Evolutionary conservation across 2,329 filamentous ascomycete species (phyloP).

Genomic region (Fusarium newnesense): DNA sequence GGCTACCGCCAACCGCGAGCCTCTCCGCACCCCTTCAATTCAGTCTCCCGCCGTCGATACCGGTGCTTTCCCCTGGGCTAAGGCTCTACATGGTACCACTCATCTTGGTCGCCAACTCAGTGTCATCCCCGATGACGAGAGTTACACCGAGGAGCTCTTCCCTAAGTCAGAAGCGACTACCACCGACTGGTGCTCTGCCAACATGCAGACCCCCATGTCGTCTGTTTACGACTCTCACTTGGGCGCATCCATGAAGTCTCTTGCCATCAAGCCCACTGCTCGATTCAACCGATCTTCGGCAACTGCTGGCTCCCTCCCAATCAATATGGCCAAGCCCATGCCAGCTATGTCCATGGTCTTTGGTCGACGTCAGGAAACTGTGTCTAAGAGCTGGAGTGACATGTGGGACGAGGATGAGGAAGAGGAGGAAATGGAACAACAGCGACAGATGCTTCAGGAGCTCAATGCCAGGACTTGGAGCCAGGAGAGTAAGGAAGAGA

Average conservation of each 20-base stretch:
- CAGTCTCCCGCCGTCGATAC: conserved; percentile 84
- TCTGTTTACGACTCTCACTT: conserved; percentile 87
- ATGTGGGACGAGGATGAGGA: conserved; percentile 94
- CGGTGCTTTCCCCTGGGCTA: conserved; percentile 94
- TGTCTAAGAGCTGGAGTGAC: conserved; percentile 99
- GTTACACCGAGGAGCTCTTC: conserved; percentile 87
- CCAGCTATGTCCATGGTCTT: conserved; percentile 83
- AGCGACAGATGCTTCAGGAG: conserved; percentile 64
- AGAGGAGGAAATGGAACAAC: conserved; percentile 71
- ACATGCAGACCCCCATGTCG: conserved; percentile 79
- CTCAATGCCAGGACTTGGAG: conserved; percentile 83
- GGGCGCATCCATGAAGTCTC: conserved; percentile 82
- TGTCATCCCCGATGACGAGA: conserved; percentile 82
- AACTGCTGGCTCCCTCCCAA: conserved; percentile 77
- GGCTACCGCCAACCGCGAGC: conserved; percentile 90
- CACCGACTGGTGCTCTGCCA: conserved; percentile 81
- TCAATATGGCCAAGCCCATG: conserved; percentile 80
- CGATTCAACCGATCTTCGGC: conserved; percentile 60
- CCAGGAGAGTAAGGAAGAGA: conserved; percentile 70
- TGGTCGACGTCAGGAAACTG: conserved; percentile 77
- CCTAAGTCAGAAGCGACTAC: conserved; percentile 77
- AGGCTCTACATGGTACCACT: conserved; percentile 82
- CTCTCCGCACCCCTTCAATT: conserved; percentile 93
- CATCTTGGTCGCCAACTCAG: conserved; percentile 85
- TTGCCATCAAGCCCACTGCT: conserved; percentile 62